Percentiles rank a stretch among this genome's conserved stretches.
Evolutionary conservation across 2,329 filamentous ascomycete species (phyloP).

Genomic region (Proliferodiscus dingleyae): DNA sequence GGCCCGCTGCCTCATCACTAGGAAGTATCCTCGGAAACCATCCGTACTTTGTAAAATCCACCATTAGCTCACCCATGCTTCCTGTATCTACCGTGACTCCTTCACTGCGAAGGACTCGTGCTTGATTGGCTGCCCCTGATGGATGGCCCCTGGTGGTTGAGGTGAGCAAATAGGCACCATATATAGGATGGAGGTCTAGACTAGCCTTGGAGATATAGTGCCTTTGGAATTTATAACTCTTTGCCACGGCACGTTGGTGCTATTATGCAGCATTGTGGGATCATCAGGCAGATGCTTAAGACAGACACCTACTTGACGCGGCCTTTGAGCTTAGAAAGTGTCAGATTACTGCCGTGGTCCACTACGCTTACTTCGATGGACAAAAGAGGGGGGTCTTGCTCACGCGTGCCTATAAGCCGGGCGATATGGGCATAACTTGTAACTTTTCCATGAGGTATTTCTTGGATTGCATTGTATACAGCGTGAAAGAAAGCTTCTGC

Average conservation of each 20-base stretch:
- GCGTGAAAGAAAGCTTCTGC: slow-evolving; percentile 68
- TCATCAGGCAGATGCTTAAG: slow-evolving; percentile 74
- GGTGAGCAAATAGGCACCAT: not conserved
- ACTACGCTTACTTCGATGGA: no score
- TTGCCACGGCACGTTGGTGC: slow-evolving; percentile 86
- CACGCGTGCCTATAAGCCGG: slow-evolving; percentile 66
- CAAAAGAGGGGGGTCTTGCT: slow-evolving; percentile 27
- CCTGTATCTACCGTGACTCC: slow-evolving; percentile 32
- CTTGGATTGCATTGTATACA: slow-evolving; percentile 79
- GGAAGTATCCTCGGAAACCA: slow-evolving; percentile 39
- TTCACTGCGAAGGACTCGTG: slow-evolving; percentile 31
- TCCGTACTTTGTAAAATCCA: slow-evolving; percentile 33
- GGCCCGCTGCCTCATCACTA: slow-evolving; percentile 24
- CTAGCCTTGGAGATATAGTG: slow-evolving; percentile 74
- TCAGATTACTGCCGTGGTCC: no score
- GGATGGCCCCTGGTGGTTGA: slow-evolving; percentile 26
- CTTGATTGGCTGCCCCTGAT: slow-evolving; percentile 33
- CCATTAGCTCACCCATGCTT: slow-evolving; percentile 30
- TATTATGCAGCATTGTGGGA: slow-evolving; percentile 55
- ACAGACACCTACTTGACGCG: slow-evolving; percentile 83
- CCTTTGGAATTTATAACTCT: slow-evolving; percentile 86
- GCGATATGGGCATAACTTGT: slow-evolving; percentile 86
- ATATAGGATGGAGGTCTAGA: not conserved
- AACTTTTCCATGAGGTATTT: slow-evolving; percentile 78
- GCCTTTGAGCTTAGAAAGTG: slow-evolving; percentile 53